phyloP scores from a whole-genome alignment of 768 basidiomycete species.

The Amanita phalloides region DNA sequence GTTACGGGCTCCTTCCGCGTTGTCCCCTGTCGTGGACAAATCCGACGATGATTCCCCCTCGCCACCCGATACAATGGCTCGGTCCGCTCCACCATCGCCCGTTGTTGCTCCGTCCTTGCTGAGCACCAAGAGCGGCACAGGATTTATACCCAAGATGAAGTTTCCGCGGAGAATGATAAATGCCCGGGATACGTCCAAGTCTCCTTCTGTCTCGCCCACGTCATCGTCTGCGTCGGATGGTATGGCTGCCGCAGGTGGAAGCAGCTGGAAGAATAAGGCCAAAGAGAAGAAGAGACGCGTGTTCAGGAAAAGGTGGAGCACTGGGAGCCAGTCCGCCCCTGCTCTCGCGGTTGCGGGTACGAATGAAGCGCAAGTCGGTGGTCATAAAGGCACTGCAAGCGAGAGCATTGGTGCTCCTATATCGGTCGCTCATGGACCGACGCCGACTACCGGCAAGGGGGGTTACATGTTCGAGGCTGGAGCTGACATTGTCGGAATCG shows the following conservation, averaged over 20 bases:
- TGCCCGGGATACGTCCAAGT: not conserved
- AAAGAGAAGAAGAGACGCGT: slow-evolving; percentile 1
- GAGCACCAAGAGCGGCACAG: not conserved
- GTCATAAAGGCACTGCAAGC: not conserved
- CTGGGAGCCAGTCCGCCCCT: not conserved
- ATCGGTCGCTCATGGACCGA: not conserved
- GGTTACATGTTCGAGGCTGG: slow-evolving; percentile 47
- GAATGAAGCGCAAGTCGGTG: not conserved
- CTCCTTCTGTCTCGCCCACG: slow-evolving; percentile 1
- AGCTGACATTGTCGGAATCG: slow-evolving; percentile 88
- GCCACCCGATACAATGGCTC: too few species aligned
- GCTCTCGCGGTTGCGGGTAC: not conserved
- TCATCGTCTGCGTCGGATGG: slow-evolving; percentile 3
- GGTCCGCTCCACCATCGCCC: too few species aligned
- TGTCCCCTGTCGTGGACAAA: not conserved
- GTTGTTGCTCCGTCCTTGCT: not conserved
- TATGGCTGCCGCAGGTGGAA: not conserved
- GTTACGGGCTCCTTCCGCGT: not conserved
- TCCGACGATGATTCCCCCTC: too few species aligned
- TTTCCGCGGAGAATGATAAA: slow-evolving; percentile 10
- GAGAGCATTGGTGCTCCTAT: not conserved
- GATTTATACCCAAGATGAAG: slow-evolving; percentile 14
- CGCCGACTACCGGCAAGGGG: slow-evolving; percentile 16
- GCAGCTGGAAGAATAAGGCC: too few species aligned
- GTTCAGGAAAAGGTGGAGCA: slow-evolving; percentile 4